Evolutionary conservation across 164 flowering plant species (phyloP), one percentile per base, ranked within the genome.

Genomic region (Vitis amurensis): DNA sequence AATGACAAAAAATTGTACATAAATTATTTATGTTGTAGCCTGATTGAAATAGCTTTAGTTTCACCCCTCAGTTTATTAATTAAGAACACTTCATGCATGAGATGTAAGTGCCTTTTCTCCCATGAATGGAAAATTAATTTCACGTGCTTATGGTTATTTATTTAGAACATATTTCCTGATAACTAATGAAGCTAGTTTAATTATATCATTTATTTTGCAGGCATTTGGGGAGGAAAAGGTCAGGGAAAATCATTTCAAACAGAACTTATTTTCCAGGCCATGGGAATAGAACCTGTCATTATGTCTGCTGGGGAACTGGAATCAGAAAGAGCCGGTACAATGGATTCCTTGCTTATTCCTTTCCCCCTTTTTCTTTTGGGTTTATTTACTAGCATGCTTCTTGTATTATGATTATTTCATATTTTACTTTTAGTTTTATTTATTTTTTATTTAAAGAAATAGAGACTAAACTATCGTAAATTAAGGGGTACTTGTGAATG

Each of bases 211-310:
- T 69, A 9, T 68, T 27, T 63, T 73, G 10, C 73, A 94, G 98
- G 98, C 68, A 81, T 94, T 63, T 92, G 98, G 97, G 98, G 98
- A 76, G 98, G 98, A 71, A 94, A 94, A 83, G 98, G 98, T 19
- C 98, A 92, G 83, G 97, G 98, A 29, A 94, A 94, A 77, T 74
- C 98, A 69, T 92, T 94, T 73, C 98, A 94, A 78, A 92, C 97
- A 7, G 98, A 94, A 81, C 93, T 94, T 58, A 86, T 94, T 65
- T 94, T 94, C 72, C 93, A 76, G 72, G 87, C 90, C 27, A 82
- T 92, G 98, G 97, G 97, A 67, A 70, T 94, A 63, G 94, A 90
- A 80, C 98, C 97, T 11, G 76, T 94, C 51, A 92, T 92, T 37
- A 92, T 94, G 97, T 94, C 97, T 65, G 98, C 98, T 50, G 98